A percentile compares a stretch with the other conserved stretches of the same genome.
Evolutionary conservation across 345 rosid species (phyloP).

Genomic region (Arabidopsis thaliana): TAIR10.1 NC_003070.9:23962501-23963000

Average conservation of each 20-base stretch:
- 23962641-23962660: conserved; percentile 52
- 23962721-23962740: conserved; percentile 87
- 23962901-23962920: conserved; percentile 15
- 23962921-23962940: conserved; percentile 29
- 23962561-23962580: conserved; percentile 30
- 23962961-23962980: conserved; percentile 12
- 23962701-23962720: conserved; percentile 74
- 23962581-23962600: conserved; percentile 50
- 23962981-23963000: conserved; percentile 32
- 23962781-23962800: conserved; percentile 67
- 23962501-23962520: conserved; percentile 46
- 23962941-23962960: not conserved
- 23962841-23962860: conserved; percentile 75
- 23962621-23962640: conserved; percentile 84
- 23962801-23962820: conserved; percentile 53
- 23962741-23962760: conserved; percentile 82
- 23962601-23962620: conserved; percentile 82
- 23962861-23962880: conserved; percentile 83
- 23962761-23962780: conserved; percentile 82
- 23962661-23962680: conserved; percentile 73
- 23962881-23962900: conserved; percentile 43
- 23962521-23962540: conserved; percentile 28
- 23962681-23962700: conserved; percentile 87
- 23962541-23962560: conserved; percentile 23
- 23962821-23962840: conserved; percentile 68